Evolutionary conservation across 305 asterid genomes (phyloP), one percentile per base, ranked within the genome.

Genomic region (Solanum chacoense): DNA sequence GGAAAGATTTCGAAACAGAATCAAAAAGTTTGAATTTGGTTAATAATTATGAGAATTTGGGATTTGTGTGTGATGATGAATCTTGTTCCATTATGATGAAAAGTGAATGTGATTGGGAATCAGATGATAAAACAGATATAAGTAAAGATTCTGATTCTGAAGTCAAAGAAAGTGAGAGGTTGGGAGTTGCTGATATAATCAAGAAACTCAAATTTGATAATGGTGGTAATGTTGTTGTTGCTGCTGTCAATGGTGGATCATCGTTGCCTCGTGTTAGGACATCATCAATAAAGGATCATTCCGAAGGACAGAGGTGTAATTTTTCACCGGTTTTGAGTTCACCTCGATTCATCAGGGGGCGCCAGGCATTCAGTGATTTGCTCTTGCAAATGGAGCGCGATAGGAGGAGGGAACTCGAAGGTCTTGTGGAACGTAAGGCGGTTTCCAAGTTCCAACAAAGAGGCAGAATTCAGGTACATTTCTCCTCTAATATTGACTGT

Each of bases 391-490:
- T 94, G 91, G 96, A 94, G 88, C 93, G 92, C 1, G 96, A 97
- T 4, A 91, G 95, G 91, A 89, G 90, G 10, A 91, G 86, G 22
- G 99, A 97, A 90, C 94, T 97, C 4, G 90, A 94, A 73, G 89
- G 92, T 7, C 95, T 97, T 34, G 91, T 81, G 20, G 90, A 90
- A 7, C 90, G 90, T 11, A 93, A 93, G 67, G 87, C 94, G 2
- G 99, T 95, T 77, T 94, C 99, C 45, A 91, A 89, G 87, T 96
- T 94, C 93, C 90, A 97, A 45, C 96, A 97, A 32, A 90, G 94
- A 88, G 98, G 98, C 86, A 96, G 96, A 72, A 94, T 97, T 92
- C 98, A 97, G 96, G 99, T 95, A 16, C 74, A 84, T 11, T 26
- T 80, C 50, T 7, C 26, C 40, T 26, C 40, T 63, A 22, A 34